Evolutionary conservation across 176 grass and related monocot genomes (phyloP), one percentile per base, ranked within the genome.

Genomic region (Ensete ventricosum): DNA sequence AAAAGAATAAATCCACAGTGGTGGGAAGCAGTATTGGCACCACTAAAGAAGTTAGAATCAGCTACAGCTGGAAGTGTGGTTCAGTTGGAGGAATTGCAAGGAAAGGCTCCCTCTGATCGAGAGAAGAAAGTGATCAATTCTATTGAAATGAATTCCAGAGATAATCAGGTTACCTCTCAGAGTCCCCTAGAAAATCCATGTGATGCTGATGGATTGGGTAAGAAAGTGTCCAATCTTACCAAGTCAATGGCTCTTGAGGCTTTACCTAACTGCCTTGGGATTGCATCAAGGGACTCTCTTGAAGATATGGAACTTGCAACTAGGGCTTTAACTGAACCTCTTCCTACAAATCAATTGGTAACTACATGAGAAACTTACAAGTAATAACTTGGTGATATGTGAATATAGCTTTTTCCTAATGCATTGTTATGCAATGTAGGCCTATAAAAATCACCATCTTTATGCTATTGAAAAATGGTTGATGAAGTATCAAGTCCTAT

Each of bases 331-430:
- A 97, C 90, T 26, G 94, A 97, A 58, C 90, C 90, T 81, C 88
- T 97, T 91, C 94, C 94, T 79, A 97, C 90, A 51, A 93, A 77
- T 88, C 90, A 98, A 87, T 86, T 87, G 84, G 94, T 89, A 71
- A 71, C 50, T 62, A 20, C 19, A 11, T 16, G 17, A 50, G 48
- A 60, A 60, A 51, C 6, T 24, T 82, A 7, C 49, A 78, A 19
- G 23, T 27, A 65, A 65, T 78, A 66, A n/a, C 16, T 77, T 85
- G 70, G 50, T 77, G 20, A 13, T 76, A 8, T 19, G n/a, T 78
- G 8, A 69, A 68, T 22, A 26, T 53, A 75, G 65, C 54, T 65
- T 43, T 13, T 50, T 76, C 73, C 58, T 76, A 55, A 22, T 84
- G 75, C 29, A 54, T 51, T 83, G 58, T 62, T 79, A 66, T 73